Conservation (phyloP, 148 eudicot species). For the Polygonum aviculare region DNA sequence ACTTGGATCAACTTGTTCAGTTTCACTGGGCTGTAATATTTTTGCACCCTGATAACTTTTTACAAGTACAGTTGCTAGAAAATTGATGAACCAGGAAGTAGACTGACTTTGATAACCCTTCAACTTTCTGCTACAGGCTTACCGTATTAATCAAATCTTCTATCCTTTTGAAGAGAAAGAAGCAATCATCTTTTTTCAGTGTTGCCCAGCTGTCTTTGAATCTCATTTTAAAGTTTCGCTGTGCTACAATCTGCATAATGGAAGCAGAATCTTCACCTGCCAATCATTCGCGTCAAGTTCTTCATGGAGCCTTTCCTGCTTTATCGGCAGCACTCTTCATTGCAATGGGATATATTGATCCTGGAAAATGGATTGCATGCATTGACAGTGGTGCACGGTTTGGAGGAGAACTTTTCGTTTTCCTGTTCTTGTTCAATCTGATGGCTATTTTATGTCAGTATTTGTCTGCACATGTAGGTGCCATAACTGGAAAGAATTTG, state of each 20-base stretch:
- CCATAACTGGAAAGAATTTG: constrained; percentile 69
- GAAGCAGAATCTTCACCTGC: constrained; percentile 22
- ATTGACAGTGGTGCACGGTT: constrained; percentile 83
- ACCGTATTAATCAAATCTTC: not conserved
- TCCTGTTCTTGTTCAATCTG: constrained; percentile 47
- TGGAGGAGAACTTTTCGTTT: constrained; percentile 53
- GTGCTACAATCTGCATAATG: constrained; percentile 23
- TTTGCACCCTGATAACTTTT: not conserved
- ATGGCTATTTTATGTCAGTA: constrained; percentile 73
- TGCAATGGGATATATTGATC: constrained; percentile 71
- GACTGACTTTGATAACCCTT: not conserved
- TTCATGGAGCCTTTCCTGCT: constrained; percentile 42
- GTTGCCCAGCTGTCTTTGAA: constrained; percentile 3
- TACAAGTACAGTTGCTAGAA: not conserved
- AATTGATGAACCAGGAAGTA: not conserved
- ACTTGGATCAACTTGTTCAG: not conserved
- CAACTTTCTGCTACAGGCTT: not conserved
- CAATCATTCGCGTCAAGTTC: constrained; percentile 17
- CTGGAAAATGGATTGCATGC: constrained; percentile 86
- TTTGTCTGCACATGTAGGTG: constrained; percentile 58
- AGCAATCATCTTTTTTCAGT: not conserved
- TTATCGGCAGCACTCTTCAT: constrained; percentile 49
- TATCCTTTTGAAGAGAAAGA: not conserved
- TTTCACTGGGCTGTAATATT: not conserved
- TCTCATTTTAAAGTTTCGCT: not conserved